Evolutionary conservation across 2,329 filamentous ascomycete species (phyloP).

Genomic region (Cercospora sp.): DNA sequence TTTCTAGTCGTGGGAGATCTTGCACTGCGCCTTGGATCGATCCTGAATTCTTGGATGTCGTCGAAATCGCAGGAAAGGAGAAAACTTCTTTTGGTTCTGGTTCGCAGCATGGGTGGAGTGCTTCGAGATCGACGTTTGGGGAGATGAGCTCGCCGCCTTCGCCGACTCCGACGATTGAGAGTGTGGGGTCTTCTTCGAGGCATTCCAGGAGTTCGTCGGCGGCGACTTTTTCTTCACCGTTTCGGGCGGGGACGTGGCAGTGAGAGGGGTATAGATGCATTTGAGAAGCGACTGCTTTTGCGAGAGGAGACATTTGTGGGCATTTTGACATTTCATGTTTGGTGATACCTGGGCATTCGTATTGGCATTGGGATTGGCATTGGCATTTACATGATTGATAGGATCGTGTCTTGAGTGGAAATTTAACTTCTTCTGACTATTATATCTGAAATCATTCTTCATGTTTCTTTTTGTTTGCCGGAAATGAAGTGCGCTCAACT

Average conservation of each 20-base stretch:
- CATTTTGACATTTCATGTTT: background rate
- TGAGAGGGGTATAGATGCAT: background rate
- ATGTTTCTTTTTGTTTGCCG: no score
- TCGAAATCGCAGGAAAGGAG: background rate
- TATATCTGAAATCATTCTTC: no score
- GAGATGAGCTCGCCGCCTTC: constrained; percentile 4
- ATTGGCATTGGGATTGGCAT: no score
- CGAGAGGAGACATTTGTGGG: background rate
- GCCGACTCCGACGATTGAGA: constrained; percentile 2
- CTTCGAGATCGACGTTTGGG: background rate
- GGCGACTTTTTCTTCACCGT: background rate
- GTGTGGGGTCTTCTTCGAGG: background rate
- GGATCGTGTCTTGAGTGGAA: no score
- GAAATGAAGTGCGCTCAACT: no score
- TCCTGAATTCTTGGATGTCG: constrained; percentile 11
- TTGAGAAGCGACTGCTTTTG: no score
- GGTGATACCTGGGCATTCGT: no score
- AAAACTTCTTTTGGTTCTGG: background rate
- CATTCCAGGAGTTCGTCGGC: background rate
- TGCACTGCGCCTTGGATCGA: constrained; percentile 15
- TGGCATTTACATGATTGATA: no score
- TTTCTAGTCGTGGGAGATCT: constrained; percentile 6
- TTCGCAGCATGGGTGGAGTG: background rate
- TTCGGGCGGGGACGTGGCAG: background rate
- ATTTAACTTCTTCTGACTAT: no score